These are phyloP conservation scores for Chlorella sp. DNA, from an alignment of 139 green algal genomes.

Conservation along the genomic window DNA sequence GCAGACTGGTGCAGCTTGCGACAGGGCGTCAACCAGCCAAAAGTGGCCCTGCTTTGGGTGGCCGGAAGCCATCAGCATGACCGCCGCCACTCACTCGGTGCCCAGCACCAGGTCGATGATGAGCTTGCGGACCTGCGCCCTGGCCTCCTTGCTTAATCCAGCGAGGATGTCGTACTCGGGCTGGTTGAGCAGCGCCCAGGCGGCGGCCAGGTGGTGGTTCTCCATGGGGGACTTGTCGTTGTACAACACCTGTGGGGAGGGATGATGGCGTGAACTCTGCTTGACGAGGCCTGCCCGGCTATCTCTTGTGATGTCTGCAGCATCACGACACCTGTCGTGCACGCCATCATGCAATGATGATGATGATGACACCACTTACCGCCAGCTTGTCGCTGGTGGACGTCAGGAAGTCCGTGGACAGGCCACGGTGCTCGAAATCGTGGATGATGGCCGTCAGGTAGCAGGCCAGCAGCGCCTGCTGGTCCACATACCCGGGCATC, in stretches of 20 bases:
- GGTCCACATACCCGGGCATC: slow-evolving; percentile 25
- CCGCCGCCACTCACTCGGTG: slow-evolving; percentile 36
- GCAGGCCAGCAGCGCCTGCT: slow-evolving; percentile 32
- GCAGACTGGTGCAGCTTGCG: too few relatives aligned
- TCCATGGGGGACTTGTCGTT: slow-evolving; percentile 43
- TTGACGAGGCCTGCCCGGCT: too few relatives aligned
- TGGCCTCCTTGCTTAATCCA: slow-evolving; percentile 17
- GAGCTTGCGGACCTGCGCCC: slow-evolving; percentile 17
- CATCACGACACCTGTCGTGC: too few relatives aligned
- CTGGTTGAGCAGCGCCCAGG: slow-evolving; percentile 21
- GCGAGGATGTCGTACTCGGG: slow-evolving; percentile 26
- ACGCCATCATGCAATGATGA: too few relatives aligned
- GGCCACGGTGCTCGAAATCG: slow-evolving; percentile 16
- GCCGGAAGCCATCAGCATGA: too few relatives aligned
- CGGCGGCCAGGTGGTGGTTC: slow-evolving; percentile 39
- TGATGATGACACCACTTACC: too few relatives aligned
- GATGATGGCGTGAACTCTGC: too few relatives aligned
- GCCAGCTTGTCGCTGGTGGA: slow-evolving; percentile 19
- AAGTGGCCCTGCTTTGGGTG: too few relatives aligned
- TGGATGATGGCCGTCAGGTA: slow-evolving; percentile 22
- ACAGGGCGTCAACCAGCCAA: too few relatives aligned
- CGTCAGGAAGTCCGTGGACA: slow-evolving; percentile 31
- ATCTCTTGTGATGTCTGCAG: too few relatives aligned
- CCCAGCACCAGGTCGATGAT: slow-evolving; percentile 50
- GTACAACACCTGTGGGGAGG: too few relatives aligned